A percentile compares a stretch with the other conserved stretches of the same genome.
Conservation (phyloP, 768 basidiomycete species). For the Suillus fuscotomentosus region DNA sequence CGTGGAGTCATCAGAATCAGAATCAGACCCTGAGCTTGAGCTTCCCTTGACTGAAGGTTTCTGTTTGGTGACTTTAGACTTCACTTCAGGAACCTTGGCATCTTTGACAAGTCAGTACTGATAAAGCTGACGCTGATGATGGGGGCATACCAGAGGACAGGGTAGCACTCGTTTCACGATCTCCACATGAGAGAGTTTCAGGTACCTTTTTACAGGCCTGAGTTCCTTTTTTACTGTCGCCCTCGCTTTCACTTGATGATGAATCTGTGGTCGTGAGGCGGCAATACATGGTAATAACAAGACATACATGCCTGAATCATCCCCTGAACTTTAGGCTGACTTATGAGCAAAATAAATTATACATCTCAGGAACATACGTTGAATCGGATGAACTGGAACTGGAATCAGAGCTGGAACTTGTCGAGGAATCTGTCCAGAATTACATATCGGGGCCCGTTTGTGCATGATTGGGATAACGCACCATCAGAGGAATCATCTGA, state of each 20-base stretch:
- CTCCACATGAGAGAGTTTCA: constrained; percentile 5
- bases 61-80: background rate
- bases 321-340: constrained; percentile 15
- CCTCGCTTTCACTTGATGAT: constrained; percentile 10
- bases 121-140: background rate
- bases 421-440: constrained; percentile 15
- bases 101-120: background rate
- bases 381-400: constrained; percentile 27
- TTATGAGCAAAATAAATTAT: background rate
- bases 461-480: constrained; percentile 7
- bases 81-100: background rate
- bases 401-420: constrained; percentile 22
- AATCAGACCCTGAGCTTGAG: constrained; percentile 26
- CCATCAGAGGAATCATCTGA: constrained; percentile 29
- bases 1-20: constrained; percentile 12
- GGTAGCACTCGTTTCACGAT: constrained; percentile 40
- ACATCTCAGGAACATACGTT: constrained; percentile 14
- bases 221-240: constrained; percentile 4
- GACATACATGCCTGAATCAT: constrained; percentile 18
- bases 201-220: background rate
- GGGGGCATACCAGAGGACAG: constrained; percentile 28
- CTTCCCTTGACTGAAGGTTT: constrained; percentile 17
- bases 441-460: background rate
- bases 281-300: constrained; percentile 22
- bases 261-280: constrained; percentile 5